Evolutionary conservation across 176 grass and related monocot genomes (phyloP), one percentile per base, ranked within the genome.

Genomic region (Cocos nucifera): DNA sequence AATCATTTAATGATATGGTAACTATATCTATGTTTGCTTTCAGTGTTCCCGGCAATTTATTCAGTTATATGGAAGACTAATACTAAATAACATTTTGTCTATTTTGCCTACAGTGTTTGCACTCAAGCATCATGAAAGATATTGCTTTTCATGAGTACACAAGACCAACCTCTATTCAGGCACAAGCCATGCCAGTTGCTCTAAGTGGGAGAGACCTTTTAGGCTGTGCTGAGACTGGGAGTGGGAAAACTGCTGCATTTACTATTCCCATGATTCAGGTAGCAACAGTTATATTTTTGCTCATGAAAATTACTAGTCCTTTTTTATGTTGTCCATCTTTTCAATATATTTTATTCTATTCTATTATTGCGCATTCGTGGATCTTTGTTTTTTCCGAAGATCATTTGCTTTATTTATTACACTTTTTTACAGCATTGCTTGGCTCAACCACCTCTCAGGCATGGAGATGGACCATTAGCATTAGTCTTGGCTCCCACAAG

Each of bases 1-100:
- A 53, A n/a, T 53, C 50, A 53, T 53, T 53, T 53, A n/a, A 53
- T 53, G 50, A 53, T 53, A 53, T 53, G 50, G 50, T 53, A 53
- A 15, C 2, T n/a, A 4, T 15, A 53, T 0, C 17, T 4, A 53
- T n/a, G 3, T 53, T 53, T n/a, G 17, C 50, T 53, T 4, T 30
- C 1, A 30, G 17, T n/a, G 17, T 53, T 53, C 17, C 50, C 17
- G 17, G 3, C 4, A 15, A 16, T 53, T 53, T n/a, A 53, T 53
- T 15, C 7, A 4, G 14, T 15, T 53, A 4, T 53, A 16, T 16
- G 50, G 14, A n/a, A n/a, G 50, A 16, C 16, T n/a, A 16, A 53
- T 15, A 53, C 17, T 15, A n/a, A n/a, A 53, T 53, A 53, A 53
- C 50, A 16, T 53, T 3, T 52, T 16, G 17, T 53, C 50, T 53